A percentile compares a stretch with the other conserved stretches of the same genome.
phyloP scores from a whole-genome alignment of 2,329 filamentous ascomycete species.

The Claviceps cyperi region DNA sequence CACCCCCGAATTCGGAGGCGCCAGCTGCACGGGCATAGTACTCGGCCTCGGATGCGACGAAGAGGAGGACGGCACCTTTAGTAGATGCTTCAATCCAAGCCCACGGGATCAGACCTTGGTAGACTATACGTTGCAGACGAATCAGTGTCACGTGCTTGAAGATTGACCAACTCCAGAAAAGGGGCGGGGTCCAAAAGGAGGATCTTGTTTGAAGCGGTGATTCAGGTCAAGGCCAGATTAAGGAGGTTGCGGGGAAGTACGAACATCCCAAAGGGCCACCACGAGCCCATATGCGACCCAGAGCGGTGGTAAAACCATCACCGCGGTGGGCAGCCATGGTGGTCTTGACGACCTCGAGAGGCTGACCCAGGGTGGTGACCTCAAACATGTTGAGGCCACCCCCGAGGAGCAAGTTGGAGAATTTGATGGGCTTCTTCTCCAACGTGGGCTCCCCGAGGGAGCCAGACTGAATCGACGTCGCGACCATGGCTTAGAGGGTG shows the following conservation, averaged over 20 bases:
- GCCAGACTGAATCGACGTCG: conserved; percentile 38
- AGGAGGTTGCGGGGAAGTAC: conserved; percentile 21
- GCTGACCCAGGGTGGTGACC: conserved; percentile 55
- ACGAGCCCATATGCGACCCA: conserved; percentile 81
- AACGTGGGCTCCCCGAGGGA: conserved; percentile 37
- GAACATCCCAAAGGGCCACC: conserved; percentile 89
- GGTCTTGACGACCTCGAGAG: conserved; percentile 97
- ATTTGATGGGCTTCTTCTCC: conserved; percentile 99
- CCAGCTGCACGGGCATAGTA: conserved; percentile 78
- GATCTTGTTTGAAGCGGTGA: neutral
- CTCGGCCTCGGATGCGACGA: conserved; percentile 96
- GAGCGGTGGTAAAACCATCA: conserved; percentile 70
- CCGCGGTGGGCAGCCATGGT: conserved; percentile 96
- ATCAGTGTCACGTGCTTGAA: too few species aligned
- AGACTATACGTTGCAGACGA: conserved; percentile 61
- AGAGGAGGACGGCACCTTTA: conserved; percentile 97
- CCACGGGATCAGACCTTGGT: conserved; percentile 98
- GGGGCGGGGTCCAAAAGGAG: neutral
- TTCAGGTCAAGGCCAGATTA: too few species aligned
- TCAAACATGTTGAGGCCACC: conserved; percentile 94
- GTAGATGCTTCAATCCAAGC: conserved; percentile 99
- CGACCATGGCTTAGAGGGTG: conserved; percentile 46
- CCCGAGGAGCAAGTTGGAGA: conserved; percentile 93
- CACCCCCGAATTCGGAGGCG: conserved; percentile 72
- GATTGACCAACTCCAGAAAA: neutral